Evolutionary conservation across 139 green algal species (phyloP), one percentile per base, ranked within the genome.

Genomic region (Chlorella sorokiniana): DNA sequence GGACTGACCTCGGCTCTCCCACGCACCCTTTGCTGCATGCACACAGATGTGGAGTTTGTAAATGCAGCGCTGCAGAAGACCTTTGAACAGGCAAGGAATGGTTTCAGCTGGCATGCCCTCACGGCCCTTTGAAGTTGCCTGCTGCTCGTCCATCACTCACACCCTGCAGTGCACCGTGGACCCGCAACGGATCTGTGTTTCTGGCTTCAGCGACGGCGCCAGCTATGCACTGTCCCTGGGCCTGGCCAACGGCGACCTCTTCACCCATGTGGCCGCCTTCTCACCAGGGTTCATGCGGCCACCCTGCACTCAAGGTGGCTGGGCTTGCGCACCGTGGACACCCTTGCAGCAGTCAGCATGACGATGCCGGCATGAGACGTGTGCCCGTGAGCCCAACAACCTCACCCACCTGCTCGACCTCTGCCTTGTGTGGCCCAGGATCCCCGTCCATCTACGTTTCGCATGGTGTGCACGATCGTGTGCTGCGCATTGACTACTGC

Each of bases 231-330:
- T 91, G 45, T 84, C 81, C 0, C 64, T 91, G 51, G 88, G 84
- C 10, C 72, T 84, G 22, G 61, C 83, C 33, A 87, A 86, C 74
- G 84, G 77, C 2, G 75, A 83, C n/a, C 72, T 91, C 23, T 91
- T 91, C 81, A 87, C 44, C 22, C 86, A 91, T 73, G 52, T 91
- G 6, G 75, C 88, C 0, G 86, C 83, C 4, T 88, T 91, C 74
- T 86, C 76, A 23, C 86, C 86, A 9, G 88, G 86, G 10, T 85
- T 85, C 82, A 87, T 91, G 79, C 44, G 74, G 22, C 76, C 83
- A 27, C 83, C 79, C 0, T 4, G 45, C 23, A 35, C 40, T 31
- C 52, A 74, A 29, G 54, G 54, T 80, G 54, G 2, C 52, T n/a
- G 25, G 1, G 22, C 40, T 4, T 23, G 9, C 2, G 4, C n/a